Evolutionary conservation across 2,329 filamentous ascomycete genomes (phyloP), one percentile per base, ranked within the genome.

Genomic region (Trichoderma endophyticum): DNA sequence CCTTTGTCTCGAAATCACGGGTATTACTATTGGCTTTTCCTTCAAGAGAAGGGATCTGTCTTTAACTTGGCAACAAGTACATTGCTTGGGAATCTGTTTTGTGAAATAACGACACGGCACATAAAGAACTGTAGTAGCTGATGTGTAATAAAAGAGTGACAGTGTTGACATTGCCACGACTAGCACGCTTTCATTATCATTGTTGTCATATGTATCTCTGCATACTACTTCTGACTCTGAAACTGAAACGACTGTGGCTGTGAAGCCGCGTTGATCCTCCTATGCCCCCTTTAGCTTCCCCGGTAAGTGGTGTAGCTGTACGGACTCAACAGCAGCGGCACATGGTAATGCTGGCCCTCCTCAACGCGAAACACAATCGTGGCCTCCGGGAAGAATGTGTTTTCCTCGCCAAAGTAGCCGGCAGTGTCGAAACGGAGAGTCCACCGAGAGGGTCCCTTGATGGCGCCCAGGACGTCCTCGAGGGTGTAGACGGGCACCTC

Each of bases 221-320:
- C 9, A 21, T n/a, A 34, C n/a, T 21, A 18, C 9, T 3, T 43
- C 15, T 43, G 39, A n/a, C 7, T n/a, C 39, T 43, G 39, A 43
- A 43, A n/a, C 39, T 12, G 28, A 32, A 36, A 36, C 30, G 14
- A 39, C n/a, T 43, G 56, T n/a, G 36, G 60, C 60, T 63, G 34
- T 48, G 34, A 28, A 30, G 36, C 60, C 18, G 36, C 24, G 9
- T 62, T 28, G 6, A 21, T 30, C 57, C 12, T 15, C 39, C 21
- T 26, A 12, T 34, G 14, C 18, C 28, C 57, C 57, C 39, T 43
- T 84, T 83, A 94, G 80, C 91, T 93, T 18, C 93, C 93, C 62
- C 93, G 85, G 82, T 96, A 96, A 11, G 93, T 95, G 54, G 91
- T 92, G 82, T 94, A 96, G 79, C 91, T 92, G 82, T 91, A 95